phyloP scores from a whole-genome alignment of 2,329 filamentous ascomycete species.

The Ophiostoma tasmaniense region DNA sequence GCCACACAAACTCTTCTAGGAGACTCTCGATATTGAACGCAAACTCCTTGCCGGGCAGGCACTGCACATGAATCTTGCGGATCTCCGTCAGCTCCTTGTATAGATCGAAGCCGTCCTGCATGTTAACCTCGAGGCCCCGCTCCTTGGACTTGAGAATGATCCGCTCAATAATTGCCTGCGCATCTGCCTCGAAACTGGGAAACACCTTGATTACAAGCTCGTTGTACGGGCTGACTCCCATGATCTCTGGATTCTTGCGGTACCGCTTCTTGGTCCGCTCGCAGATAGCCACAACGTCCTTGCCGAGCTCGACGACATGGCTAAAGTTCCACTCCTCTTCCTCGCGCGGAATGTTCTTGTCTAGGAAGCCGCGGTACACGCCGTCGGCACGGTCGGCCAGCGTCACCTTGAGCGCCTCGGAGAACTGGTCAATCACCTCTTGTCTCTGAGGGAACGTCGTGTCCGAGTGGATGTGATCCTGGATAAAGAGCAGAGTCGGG shows the following conservation, averaged over 20 bases:
- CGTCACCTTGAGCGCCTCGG: constrained; percentile 61
- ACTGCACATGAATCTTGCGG: constrained; percentile 67
- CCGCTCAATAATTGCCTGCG: constrained; percentile 70
- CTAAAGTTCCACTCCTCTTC: constrained; percentile 83
- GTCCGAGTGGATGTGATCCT: constrained; percentile 74
- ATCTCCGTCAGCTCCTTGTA: constrained; percentile 85
- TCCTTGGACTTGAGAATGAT: constrained; percentile 68
- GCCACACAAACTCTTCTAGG: constrained; percentile 88
- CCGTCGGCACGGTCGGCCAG: constrained; percentile 65
- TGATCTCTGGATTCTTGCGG: constrained; percentile 74
- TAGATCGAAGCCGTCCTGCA: constrained; percentile 89
- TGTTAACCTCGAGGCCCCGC: constrained; percentile 64
- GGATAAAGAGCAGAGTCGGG: constrained; percentile 61
- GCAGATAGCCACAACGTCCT: constrained; percentile 74
- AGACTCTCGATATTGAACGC: constrained; percentile 80
- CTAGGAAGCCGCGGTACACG: constrained; percentile 72
- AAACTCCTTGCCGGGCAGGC: constrained; percentile 65
- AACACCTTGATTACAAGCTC: constrained; percentile 77
- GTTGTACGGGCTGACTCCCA: constrained; percentile 59
- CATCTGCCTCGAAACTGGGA: constrained; percentile 84
- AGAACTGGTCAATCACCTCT: constrained; percentile 64
- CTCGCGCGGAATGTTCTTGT: constrained; percentile 69
- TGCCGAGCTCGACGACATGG: constrained; percentile 82
- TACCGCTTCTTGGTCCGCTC: constrained; percentile 91
- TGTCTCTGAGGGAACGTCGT: constrained; percentile 61